Conservation (phyloP, 1,139 yeast genomes). For the Suhomyces taliae region DNA sequence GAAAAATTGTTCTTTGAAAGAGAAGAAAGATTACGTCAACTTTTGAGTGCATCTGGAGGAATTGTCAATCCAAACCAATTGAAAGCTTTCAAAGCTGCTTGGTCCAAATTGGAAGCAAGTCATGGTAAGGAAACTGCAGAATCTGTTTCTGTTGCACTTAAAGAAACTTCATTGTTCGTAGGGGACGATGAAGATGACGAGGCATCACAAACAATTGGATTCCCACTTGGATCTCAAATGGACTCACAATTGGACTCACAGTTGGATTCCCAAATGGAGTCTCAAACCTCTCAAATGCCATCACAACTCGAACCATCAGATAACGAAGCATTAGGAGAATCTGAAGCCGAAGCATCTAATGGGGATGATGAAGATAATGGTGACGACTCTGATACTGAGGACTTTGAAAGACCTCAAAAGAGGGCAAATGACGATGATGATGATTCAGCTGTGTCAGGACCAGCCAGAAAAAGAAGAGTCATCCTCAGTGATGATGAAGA, state of each 20-base stretch:
- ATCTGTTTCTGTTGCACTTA: constrained; percentile 28
- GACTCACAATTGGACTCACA: not conserved
- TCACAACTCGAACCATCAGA: not conserved
- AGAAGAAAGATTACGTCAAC: constrained; percentile 54
- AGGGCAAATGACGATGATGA: constrained; percentile 9
- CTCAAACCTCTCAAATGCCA: not conserved
- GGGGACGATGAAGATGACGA: constrained; percentile 12
- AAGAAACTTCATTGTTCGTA: constrained; percentile 22
- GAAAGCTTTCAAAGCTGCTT: constrained; percentile 37
- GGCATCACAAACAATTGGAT: not conserved
- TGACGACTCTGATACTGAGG: constrained; percentile 13
- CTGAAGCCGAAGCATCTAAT: not conserved
- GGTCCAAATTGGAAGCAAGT: constrained; percentile 31
- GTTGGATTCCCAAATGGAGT: not conserved
- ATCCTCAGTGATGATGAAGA: constrained; percentile 30
- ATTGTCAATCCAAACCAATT: constrained; percentile 40
- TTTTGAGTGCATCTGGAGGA: constrained; percentile 41
- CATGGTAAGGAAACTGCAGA: constrained; percentile 15
- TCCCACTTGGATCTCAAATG: not conserved
- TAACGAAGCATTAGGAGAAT: not conserved
- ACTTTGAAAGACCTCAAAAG: constrained; percentile 3
- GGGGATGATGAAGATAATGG: constrained; percentile 2
- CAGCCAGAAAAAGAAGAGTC: constrained; percentile 14
- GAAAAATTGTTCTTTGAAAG: constrained; percentile 55
- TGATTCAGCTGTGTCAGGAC: not conserved